Base-by-base conservation (phyloP, 176 grass and related monocot species). In the Eremochloa ophiuroides region DNA sequence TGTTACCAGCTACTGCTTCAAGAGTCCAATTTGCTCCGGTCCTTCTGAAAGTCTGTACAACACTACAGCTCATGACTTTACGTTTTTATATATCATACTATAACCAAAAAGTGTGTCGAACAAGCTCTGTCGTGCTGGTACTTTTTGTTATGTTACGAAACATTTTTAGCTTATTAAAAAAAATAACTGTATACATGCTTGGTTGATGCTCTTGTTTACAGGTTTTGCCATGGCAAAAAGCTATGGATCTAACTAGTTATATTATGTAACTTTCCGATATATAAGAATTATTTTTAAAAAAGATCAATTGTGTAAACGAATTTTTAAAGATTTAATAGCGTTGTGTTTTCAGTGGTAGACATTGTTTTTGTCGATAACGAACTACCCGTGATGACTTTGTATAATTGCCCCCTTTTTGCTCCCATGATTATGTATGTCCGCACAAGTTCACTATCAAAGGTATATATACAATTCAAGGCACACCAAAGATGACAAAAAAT, bases 41-140 rank as follows among this genome's bases (percentile, higher is more conserved):
- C 77, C 70, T 75, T 68, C 16, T 61, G 12, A 76, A 85, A 76
- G 46, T 76, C 63, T 18, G 62, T 53, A 63, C 43, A 70, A 51
- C 64, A 77, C 42, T 38, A 46, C 18, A 64, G 15, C 71, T 63
- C 59, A 58, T 14, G 43, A 66, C 7, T 63, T 27, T 1, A 44
- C n/a, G 43, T 70, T 85, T 75, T 72, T 69, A 68, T 25, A 62
- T 41, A 67, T n/a, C 16, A 67, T 83, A 33, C 12, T 25, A 46
- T 28, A 61, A 28, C 3, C 13, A 33, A 34, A 34, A 80, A 40
- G 17, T 34, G 60, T 39, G 46, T 62, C 7, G 17, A 62, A 74
- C 67, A 28, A 78, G 35, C 14, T 60, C 11, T 37, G 31, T 25
- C 34, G 10, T 18, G 3, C 34, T 40, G 34, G 15, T 12, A 22